Percentiles rank a stretch among this genome's conserved stretches.
These are phyloP conservation scores for Fusarium redolens DNA, from an alignment of 2,329 filamentous ascomycete species.

Conservation along the genomic window DNA sequence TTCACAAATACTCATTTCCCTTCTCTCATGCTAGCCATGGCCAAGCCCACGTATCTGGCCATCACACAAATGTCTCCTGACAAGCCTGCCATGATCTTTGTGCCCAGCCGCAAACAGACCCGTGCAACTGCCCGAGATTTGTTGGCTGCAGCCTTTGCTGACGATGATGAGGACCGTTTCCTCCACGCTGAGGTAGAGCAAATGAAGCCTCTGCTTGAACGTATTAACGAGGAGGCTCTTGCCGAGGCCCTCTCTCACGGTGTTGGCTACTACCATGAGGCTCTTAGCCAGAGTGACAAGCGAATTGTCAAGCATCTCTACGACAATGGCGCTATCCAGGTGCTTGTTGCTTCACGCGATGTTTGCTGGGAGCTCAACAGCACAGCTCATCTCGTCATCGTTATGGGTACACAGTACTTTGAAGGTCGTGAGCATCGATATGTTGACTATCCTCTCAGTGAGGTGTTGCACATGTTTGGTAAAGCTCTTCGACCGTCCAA, in stretches of 20 bases:
- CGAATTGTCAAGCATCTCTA: constrained; percentile 94
- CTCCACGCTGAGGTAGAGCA: constrained; percentile 86
- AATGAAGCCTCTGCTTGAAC: constrained; percentile 82
- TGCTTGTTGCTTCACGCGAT: constrained; percentile 81
- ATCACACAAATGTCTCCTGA: constrained; percentile 89
- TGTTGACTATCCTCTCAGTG: constrained; percentile 93
- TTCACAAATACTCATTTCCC: constrained; percentile 97
- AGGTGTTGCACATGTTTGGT: constrained; percentile 97
- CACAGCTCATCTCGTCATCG: constrained; percentile 88
- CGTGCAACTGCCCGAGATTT: constrained; percentile 88
- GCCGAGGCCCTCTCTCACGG: constrained; percentile 92
- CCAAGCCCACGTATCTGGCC: constrained; percentile 89
- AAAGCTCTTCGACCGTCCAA: constrained; percentile 83
- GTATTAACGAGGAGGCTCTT: constrained; percentile 86
- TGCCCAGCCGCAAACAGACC: constrained; percentile 93
- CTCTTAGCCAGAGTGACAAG: constrained; percentile 87
- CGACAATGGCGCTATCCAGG: constrained; percentile 87
- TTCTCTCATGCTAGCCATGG: constrained; percentile 98
- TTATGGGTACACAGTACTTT: constrained; percentile 98
- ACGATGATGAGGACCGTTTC: constrained; percentile 94
- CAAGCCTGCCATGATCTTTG: constrained; percentile 91
- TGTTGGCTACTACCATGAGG: constrained; percentile 97
- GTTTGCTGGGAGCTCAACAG: constrained; percentile 96
- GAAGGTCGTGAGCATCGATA: constrained; percentile 97
- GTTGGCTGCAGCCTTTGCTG: constrained; percentile 85